These are phyloP conservation scores for Acacia pycnantha DNA, from an alignment of 331 rosid species.

Conservation along the genomic window DNA sequence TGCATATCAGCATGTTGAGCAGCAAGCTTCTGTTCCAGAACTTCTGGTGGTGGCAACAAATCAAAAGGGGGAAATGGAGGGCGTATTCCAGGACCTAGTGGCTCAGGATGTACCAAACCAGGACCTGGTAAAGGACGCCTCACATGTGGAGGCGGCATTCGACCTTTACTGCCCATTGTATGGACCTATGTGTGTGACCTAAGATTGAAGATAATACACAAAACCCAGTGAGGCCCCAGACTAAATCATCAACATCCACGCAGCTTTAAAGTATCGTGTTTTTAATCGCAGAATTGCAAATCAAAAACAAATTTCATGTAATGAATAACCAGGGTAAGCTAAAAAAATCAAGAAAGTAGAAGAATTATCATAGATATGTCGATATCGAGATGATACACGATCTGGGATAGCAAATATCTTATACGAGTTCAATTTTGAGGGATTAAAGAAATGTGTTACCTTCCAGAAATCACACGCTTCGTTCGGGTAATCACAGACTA, in stretches of 20 bases:
- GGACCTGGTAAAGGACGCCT: conserved; percentile 65
- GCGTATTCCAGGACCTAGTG: conserved; percentile 46
- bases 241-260: neutral
- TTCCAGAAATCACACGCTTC: neutral
- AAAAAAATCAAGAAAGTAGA: neutral
- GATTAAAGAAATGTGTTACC: neutral
- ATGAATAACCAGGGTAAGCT: neutral
- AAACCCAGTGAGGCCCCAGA: conserved; percentile 9
- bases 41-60: conserved; percentile 63
- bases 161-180: conserved; percentile 91
- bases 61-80: conserved; percentile 57
- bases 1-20: conserved; percentile 71
- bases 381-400: neutral
- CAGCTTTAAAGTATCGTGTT: neutral
- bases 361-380: neutral
- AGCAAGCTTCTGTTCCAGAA: conserved; percentile 79
- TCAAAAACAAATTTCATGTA: neutral
- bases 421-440: neutral
- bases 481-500: neutral
- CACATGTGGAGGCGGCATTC: conserved; percentile 68
- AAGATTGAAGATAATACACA: neutral
- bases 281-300: neutral
- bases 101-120: conserved; percentile 27
- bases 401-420: neutral
- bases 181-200: conserved; percentile 10